Base-by-base conservation (phyloP, 1,284 basidiomycete genomes). In the Ganoderma lucidum region DNA sequence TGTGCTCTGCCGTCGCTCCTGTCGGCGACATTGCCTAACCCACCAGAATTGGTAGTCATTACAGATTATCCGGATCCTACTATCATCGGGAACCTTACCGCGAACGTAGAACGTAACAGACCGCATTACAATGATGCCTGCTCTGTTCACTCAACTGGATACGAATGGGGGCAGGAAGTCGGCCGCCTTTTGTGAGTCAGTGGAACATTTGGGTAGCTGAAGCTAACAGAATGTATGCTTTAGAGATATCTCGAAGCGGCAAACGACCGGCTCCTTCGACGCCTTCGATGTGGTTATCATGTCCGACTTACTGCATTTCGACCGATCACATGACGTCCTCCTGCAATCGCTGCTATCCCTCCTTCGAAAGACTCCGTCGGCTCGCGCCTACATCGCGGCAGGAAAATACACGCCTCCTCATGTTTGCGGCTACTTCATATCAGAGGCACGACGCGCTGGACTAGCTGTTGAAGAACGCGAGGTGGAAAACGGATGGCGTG, bases 281-380 rank as follows among this genome's bases (percentile, higher is more conserved):
- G 84, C 87, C 32, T 92, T 84, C 76, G 89, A 92, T 73, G 75
- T 86, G 39, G 81, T 92, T 61, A 84, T 93, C 70, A 83, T 92
- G 64, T 93, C 90, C 3, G 90, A 93, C 79, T 82, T 93, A 15
- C 83, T 93, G 28, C 90, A 92, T 77, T 92, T 93, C 75, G 81
- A 88, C 75, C 75, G 76, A 65, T 90, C 88, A 51, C 91, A 93
- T 77, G 83, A 82, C 69, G 84, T 78, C n/a, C 84, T 92, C 53
- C 75, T 92, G 42, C 73, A 78, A 8, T 89, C 90, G 2, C 78
- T 90, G 15, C 74, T 73, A 0, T 75, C 79, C 28, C 83, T 92
- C 37, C 85, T 93, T 9, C 78, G 81, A n/a, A 83, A 79, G 55
- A 76, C 79, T 1, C 60, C 79, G 4, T 70, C 78, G 6, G 83